Conservation (phyloP, 2,329 filamentous ascomycete species). For the Pyrenophora teres region DNA sequence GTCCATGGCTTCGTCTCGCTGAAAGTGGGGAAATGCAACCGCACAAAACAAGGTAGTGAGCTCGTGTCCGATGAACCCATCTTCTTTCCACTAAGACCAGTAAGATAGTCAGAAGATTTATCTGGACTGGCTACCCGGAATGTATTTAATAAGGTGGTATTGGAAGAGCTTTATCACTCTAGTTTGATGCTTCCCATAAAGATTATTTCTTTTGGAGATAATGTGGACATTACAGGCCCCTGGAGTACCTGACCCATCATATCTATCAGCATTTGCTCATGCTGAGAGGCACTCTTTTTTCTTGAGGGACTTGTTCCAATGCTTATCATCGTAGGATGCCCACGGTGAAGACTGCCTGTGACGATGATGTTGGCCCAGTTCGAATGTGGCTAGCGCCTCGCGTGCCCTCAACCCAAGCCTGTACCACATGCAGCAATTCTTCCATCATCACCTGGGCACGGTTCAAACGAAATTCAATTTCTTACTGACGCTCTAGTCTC, state of each 20-base stretch:
- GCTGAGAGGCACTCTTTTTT: neutral
- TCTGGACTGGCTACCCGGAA: too few species aligned
- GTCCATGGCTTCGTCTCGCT: constrained; percentile 32
- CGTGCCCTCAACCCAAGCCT: too few species aligned
- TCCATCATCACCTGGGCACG: too few species aligned
- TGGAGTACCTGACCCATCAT: neutral
- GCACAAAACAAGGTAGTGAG: constrained; percentile 41
- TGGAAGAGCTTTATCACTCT: constrained; percentile 16
- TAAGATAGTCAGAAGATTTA: too few species aligned
- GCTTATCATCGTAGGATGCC: constrained; percentile 24
- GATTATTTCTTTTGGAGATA: neutral
- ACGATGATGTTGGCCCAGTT: too few species aligned
- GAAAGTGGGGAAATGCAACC: constrained; percentile 36
- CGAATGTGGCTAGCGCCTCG: too few species aligned
- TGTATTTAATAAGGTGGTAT: too few species aligned
- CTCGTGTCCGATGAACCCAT: constrained; percentile 36
- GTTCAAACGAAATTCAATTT: too few species aligned
- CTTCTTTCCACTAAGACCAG: too few species aligned
- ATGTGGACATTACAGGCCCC: too few species aligned
- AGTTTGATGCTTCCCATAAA: constrained; percentile 21
- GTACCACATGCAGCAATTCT: too few species aligned
- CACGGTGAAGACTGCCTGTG: neutral
- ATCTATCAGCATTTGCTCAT: neutral
- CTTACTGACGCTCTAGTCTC: too few species aligned
- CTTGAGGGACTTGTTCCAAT: constrained; percentile 6